A percentile compares a stretch with the other conserved stretches of the same genome.
phyloP scores from a whole-genome alignment of 805 yeast genomes.

The Lipomyces mesembrius region DNA sequence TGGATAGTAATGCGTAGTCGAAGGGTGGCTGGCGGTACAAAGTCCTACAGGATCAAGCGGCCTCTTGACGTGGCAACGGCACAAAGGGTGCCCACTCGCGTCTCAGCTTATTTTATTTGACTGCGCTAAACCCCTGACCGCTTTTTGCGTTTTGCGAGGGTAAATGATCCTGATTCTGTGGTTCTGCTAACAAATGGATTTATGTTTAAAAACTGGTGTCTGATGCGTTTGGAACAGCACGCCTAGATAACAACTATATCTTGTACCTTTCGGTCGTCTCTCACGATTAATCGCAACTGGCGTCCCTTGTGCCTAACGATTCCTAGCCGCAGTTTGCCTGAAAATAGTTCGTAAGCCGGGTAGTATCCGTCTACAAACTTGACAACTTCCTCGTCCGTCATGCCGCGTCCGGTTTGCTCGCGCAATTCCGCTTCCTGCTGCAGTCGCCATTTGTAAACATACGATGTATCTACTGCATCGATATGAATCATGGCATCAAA shows the following conservation, averaged over 20 bases:
- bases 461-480: constrained; percentile 60
- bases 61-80: too few relatives aligned
- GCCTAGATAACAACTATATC: background rate
- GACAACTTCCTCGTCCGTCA: constrained; percentile 73
- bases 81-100: too few relatives aligned
- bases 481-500: constrained; percentile 67
- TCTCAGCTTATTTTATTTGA: too few relatives aligned
- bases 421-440: constrained; percentile 69
- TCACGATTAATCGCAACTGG: constrained; percentile 25
- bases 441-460: constrained; percentile 78
- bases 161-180: too few relatives aligned
- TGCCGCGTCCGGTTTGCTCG: constrained; percentile 62
- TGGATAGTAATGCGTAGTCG: too few relatives aligned
- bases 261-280: constrained; percentile 10
- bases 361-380: constrained; percentile 79
- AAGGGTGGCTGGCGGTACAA: too few relatives aligned
- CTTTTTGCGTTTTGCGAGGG: too few relatives aligned
- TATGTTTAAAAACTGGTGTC: background rate
- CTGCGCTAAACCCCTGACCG: too few relatives aligned
- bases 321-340: constrained; percentile 47
- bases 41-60: too few relatives aligned
- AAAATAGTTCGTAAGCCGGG: constrained; percentile 81
- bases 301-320: constrained; percentile 43
- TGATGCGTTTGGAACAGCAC: background rate
- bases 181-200: background rate